These are phyloP conservation scores for Citrullus colocynthis DNA, from an alignment of 306 rosid species.

Conservation along the genomic window DNA sequence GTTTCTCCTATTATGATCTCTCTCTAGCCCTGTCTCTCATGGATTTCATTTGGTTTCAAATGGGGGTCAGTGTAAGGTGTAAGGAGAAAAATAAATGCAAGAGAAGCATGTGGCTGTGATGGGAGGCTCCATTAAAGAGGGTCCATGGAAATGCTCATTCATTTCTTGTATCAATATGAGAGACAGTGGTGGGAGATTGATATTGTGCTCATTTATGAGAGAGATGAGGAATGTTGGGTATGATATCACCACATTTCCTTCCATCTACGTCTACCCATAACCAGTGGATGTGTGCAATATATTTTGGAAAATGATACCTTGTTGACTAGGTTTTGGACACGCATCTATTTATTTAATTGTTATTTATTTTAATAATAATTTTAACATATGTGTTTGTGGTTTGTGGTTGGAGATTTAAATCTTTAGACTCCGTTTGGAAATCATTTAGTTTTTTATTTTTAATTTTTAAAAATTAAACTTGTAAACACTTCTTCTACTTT, in stretches of 20 bases:
- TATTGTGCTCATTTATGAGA: slow-evolving; percentile 3
- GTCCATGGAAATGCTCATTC: slow-evolving; percentile 5
- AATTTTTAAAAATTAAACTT: no score
- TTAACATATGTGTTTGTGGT: no score
- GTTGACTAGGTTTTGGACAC: no score
- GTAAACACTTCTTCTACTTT: no score
- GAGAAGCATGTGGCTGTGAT: slow-evolving; percentile 52
- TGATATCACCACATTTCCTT: neutral
- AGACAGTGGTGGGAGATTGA: slow-evolving; percentile 9
- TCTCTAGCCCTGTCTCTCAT: neutral
- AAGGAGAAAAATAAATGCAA: slow-evolving; percentile 32
- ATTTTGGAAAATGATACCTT: neutral
- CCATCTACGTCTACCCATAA: neutral
- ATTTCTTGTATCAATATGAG: slow-evolving; percentile 1
- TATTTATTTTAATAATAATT: no score
- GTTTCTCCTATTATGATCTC: neutral
- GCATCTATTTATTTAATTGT: no score
- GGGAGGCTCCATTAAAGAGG: slow-evolving; percentile 12
- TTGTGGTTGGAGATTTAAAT: no score
- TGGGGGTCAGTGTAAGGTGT: neutral
- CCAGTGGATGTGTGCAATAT: neutral
- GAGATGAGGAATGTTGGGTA: slow-evolving; percentile 12
- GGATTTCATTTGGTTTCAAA: neutral
- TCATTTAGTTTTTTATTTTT: no score
- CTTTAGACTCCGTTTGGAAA: no score